Percentiles rank a stretch among this genome's conserved stretches.
Evolutionary conservation across 148 eudicot species (phyloP).

Genomic region (Euryodendron excelsum): DNA sequence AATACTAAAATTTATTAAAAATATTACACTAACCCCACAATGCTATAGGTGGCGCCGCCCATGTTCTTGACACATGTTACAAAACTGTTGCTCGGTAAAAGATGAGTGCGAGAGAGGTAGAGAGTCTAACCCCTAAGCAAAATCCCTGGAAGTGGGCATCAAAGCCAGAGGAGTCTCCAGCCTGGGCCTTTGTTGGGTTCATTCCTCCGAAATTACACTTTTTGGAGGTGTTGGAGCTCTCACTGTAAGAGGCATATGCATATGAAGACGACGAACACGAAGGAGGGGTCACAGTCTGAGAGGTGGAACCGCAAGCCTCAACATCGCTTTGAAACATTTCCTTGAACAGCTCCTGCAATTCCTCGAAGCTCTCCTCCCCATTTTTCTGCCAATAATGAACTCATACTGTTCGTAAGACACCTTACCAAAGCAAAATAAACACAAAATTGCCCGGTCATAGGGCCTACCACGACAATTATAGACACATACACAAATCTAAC

Average conservation of each 20-base stretch:
- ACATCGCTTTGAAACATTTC: constrained; percentile 55
- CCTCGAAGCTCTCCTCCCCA: constrained; percentile 63
- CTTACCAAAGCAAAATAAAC: neutral
- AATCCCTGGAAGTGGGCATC: constrained; percentile 36
- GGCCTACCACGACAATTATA: neutral
- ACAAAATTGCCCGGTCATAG: neutral
- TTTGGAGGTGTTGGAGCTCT: constrained; percentile 20
- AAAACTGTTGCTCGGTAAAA: too few relatives aligned
- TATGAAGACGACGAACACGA: constrained; percentile 42
- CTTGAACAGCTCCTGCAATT: constrained; percentile 63
- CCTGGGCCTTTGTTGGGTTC: constrained; percentile 20
- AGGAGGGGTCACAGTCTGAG: constrained; percentile 27
- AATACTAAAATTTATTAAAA: too few relatives aligned
- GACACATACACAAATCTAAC: neutral
- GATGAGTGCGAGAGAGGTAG: neutral
- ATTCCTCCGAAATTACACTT: constrained; percentile 43
- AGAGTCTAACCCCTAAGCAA: constrained; percentile 52
- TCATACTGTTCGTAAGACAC: neutral
- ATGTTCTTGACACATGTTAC: too few relatives aligned
- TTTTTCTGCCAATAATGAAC: constrained; percentile 50
- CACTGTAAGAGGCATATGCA: constrained; percentile 26
- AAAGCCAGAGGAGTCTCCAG: constrained; percentile 24
- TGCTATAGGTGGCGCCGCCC: too few relatives aligned
- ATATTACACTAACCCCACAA: too few relatives aligned
- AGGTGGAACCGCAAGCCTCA: constrained; percentile 31